A percentile compares a stretch with the other conserved stretches of the same genome.
These are phyloP conservation scores for Phaeosphaeriaceae sp. DNA, from an alignment of 2,329 filamentous ascomycete species.

Conservation along the genomic window DNA sequence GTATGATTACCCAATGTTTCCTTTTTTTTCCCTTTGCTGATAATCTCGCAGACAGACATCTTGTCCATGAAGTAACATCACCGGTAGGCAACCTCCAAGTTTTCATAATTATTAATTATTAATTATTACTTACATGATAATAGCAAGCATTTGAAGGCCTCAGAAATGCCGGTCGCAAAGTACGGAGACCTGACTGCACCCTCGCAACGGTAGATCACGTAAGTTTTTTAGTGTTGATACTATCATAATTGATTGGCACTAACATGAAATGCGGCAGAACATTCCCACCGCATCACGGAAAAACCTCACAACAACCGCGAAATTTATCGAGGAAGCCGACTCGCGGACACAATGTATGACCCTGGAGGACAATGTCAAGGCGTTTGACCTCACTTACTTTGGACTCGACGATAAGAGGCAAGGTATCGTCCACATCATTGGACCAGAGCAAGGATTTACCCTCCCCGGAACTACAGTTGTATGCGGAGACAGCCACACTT, in stretches of 20 bases:
- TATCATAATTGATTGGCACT: neutral
- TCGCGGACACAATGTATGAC: conserved; percentile 93
- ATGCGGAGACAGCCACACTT: conserved; percentile 97
- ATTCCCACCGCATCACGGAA: conserved; percentile 91
- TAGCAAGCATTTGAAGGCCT: conserved; percentile 97
- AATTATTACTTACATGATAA: conserved; percentile 21
- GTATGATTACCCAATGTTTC: conserved; percentile 57
- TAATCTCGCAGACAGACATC: conserved; percentile 74
- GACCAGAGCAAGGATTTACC: conserved; percentile 98
- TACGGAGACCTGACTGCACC: conserved; percentile 94
- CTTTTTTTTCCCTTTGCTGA: conserved; percentile 25
- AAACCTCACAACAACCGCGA: conserved; percentile 88
- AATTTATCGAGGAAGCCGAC: conserved; percentile 94
- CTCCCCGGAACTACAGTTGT: conserved; percentile 96
- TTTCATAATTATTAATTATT: neutral
- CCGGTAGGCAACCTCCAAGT: conserved; percentile 63
- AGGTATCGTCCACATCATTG: conserved; percentile 98
- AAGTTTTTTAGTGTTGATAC: conserved; percentile 49
- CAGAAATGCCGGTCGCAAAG: conserved; percentile 83
- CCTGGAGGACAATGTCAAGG: conserved; percentile 95
- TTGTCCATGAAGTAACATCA: conserved; percentile 98
- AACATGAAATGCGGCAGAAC: conserved; percentile 65
- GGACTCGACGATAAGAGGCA: conserved; percentile 95
- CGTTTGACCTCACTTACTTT: conserved; percentile 96
- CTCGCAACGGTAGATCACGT: conserved; percentile 96